These are phyloP conservation scores for Wilhelminamyces savonicus DNA, from an alignment of 805 yeast genomes.

Conservation along the genomic window DNA sequence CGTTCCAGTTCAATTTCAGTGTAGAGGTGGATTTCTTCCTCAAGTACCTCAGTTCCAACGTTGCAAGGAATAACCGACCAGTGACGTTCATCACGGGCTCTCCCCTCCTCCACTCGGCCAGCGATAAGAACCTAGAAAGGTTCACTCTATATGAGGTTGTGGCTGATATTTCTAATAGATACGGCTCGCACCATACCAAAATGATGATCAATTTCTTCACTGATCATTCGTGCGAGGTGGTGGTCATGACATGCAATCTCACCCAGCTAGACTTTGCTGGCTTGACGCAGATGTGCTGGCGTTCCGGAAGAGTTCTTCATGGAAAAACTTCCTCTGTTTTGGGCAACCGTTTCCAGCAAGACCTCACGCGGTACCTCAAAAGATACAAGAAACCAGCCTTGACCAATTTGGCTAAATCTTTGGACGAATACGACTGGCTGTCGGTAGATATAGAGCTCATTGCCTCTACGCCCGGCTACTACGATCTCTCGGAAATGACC, in stretches of 20 bases:
- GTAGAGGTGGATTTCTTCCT: conserved; percentile 37
- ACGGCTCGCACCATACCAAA: conserved; percentile 59
- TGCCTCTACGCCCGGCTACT: conserved; percentile 48
- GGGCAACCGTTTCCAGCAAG: conserved; percentile 34
- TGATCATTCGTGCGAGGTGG: conserved; percentile 42
- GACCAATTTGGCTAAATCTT: conserved; percentile 14
- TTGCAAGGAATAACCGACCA: conserved; percentile 9
- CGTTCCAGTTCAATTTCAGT: conserved; percentile 45
- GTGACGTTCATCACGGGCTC: conserved; percentile 28
- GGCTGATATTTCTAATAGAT: conserved; percentile 26
- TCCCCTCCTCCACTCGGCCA: conserved; percentile 7
- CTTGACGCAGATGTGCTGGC: conserved; percentile 66
- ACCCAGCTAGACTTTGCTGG: conserved; percentile 47
- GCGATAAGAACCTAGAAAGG: conserved; percentile 8
- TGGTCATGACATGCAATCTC: conserved; percentile 55
- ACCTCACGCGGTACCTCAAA: conserved; percentile 38
- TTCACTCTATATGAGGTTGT: conserved; percentile 24
- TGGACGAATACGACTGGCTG: conserved; percentile 39
- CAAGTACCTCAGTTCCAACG: conserved; percentile 20
- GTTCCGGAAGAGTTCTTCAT: conserved; percentile 38
- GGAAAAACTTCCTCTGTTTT: too few relatives aligned
- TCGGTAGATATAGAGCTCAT: conserved; percentile 46
- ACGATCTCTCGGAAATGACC: conserved; percentile 6
- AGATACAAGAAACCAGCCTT: conserved; percentile 32
- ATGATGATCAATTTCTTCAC: conserved; percentile 53